Conservation (phyloP, 805 yeast species). For the Kuraishia borneana region DNA sequence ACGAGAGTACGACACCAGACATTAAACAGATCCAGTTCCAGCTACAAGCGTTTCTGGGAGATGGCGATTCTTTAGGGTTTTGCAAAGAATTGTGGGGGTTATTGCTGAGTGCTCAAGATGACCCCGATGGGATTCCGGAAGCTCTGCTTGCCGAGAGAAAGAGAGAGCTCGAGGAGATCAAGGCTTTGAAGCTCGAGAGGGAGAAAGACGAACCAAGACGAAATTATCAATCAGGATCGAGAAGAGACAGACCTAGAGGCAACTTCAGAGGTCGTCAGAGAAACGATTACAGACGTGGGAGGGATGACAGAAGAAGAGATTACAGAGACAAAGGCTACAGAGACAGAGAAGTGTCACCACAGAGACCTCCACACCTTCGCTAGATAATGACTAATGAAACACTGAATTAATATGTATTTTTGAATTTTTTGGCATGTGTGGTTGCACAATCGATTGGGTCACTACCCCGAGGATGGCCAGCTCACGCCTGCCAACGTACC, state of each 20-base stretch:
- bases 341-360: not conserved
- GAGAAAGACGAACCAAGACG: not conserved
- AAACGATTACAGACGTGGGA: not conserved
- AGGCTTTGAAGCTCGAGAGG: not conserved
- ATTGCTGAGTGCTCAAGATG: conserved; percentile 30
- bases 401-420: too few relatives aligned
- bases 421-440: too few relatives aligned
- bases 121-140: conserved; percentile 33
- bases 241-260: not conserved
- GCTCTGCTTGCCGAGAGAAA: conserved; percentile 11
- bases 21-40: conserved; percentile 30
- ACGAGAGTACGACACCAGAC: conserved; percentile 22
- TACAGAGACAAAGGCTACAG: not conserved
- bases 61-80: conserved; percentile 25
- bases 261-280: not conserved
- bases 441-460: too few relatives aligned
- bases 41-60: conserved; percentile 29
- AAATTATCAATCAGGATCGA: not conserved
- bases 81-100: conserved; percentile 33
- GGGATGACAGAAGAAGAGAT: not conserved
- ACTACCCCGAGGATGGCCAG: too few relatives aligned
- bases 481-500: not conserved
- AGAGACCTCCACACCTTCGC: not conserved
- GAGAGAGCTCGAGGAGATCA: conserved; percentile 1
- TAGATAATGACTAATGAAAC: too few relatives aligned